Base-by-base conservation (phyloP, 2,329 filamentous ascomycete genomes). In the Rhynchosporium secalis region DNA sequence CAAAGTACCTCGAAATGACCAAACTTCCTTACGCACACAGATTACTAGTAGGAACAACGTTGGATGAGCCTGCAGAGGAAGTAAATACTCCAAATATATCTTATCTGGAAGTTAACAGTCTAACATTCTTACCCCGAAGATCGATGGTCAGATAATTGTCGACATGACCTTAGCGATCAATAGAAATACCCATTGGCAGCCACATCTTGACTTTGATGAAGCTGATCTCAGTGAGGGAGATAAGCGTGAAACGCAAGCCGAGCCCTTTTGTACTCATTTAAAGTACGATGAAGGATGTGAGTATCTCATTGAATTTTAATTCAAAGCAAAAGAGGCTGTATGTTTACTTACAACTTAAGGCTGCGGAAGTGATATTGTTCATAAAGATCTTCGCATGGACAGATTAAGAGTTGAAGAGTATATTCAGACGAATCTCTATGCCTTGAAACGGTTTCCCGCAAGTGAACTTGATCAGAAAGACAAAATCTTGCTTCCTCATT, bases 81-180 rank as follows among this genome's bases (percentile, higher is more conserved):
- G 55, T 58, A 58, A 15, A 8, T 28, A 13, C 20, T 57, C 40
- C 20, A 26, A 4, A 9, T 20, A 28, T 26, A 43, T 20, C 20
- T 20, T 20, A 13, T 29, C 31, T 29, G 10, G 10, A 45, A 9
- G 15, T 12, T 4, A 28, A 12, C 20, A 57, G 9, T 20, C 20
- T 46, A 57, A 57, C 20, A 46, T 40, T 40, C 36, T 40, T 40
- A 7, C 36, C n/a, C 13, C 36, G 9, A 20, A 58, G 56, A 60
- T 60, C 7, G 47, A 54, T 54, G 58, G 47, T 54, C 58, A 60
- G 43, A n/a, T 60, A 6, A 54, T 60, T 9, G 58, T 60, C 20
- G 58, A 60, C 38, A 60, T 43, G 58, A 54, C 58, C 26, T 31
- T 60, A 7, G 58, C 47, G 43, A 60, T 60, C 46, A 60, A 60